Evolutionary conservation across 495 filamentous ascomycete species (phyloP).

Genomic region (Penicillium longicatenatum): DNA sequence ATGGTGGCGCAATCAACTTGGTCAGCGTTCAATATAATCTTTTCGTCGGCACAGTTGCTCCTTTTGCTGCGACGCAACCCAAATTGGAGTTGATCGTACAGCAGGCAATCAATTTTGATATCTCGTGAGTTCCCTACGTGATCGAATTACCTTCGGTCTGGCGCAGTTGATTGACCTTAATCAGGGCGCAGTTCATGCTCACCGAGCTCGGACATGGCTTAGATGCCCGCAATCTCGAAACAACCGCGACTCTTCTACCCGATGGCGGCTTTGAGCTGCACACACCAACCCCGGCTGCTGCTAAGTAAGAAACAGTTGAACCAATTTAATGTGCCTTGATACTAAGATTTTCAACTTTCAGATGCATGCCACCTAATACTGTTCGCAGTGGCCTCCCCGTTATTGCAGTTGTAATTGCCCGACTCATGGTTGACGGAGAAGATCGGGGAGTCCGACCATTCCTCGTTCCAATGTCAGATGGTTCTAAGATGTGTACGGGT

Average conservation of each 20-base stretch:
- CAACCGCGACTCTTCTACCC: slow-evolving; percentile 34
- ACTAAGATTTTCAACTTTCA: slow-evolving; percentile 4
- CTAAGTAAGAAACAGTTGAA: slow-evolving; percentile 21
- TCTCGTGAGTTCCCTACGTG: not conserved
- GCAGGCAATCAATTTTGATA: not conserved
- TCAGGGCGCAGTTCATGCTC: slow-evolving; percentile 29
- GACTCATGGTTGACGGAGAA: slow-evolving; percentile 28
- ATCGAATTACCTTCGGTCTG: not conserved
- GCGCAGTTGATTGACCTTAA: not conserved
- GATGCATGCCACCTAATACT: slow-evolving; percentile 39
- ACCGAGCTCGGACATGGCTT: slow-evolving; percentile 42
- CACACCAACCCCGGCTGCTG: slow-evolving; percentile 26
- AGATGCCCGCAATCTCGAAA: slow-evolving; percentile 42
- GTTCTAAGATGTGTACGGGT: slow-evolving; percentile 26
- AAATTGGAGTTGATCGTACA: slow-evolving; percentile 23
- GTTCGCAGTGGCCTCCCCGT: slow-evolving; percentile 25
- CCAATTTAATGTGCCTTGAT: not conserved
- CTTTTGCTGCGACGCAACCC: slow-evolving; percentile 29
- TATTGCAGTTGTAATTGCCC: slow-evolving; percentile 33
- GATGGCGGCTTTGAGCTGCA: slow-evolving; percentile 38
- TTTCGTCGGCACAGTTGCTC: slow-evolving; percentile 38
- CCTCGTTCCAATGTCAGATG: slow-evolving; percentile 29
- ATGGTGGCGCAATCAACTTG: slow-evolving; percentile 18
- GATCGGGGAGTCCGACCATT: slow-evolving; percentile 31
- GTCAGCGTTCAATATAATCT: slow-evolving; percentile 41